Evolutionary conservation across 1,284 basidiomycete species (phyloP).

Genomic region (Pseudomicrostroma phylloplanum): DNA sequence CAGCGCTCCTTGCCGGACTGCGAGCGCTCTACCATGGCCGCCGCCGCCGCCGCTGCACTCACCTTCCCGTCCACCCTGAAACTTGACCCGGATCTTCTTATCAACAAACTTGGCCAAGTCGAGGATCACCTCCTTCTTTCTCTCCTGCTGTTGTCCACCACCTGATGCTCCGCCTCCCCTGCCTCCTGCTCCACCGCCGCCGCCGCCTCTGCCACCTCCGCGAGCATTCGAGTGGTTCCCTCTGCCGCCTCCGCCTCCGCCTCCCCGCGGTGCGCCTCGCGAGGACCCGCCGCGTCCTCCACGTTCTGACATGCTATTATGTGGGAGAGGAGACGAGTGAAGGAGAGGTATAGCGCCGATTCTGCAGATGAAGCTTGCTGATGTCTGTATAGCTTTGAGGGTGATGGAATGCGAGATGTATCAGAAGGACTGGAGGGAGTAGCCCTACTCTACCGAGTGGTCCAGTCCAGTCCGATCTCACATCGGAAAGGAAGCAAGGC

Average conservation of each 20-base stretch:
- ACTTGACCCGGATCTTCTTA: conserved; percentile 87
- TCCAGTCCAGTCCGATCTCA: too few relatives aligned
- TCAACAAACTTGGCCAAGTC: conserved; percentile 91
- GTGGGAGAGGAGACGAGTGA: neutral
- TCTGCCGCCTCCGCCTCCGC: neutral
- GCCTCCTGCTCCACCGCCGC: neutral
- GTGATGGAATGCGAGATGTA: too few relatives aligned
- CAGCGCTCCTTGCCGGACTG: neutral
- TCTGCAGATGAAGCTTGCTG: too few relatives aligned
- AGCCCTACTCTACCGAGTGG: too few relatives aligned
- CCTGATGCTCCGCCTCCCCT: neutral
- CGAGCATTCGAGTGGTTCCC: neutral
- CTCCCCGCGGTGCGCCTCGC: neutral
- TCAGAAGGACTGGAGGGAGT: too few relatives aligned
- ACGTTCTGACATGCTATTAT: neutral
- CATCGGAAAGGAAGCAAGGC: too few relatives aligned
- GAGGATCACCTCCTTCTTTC: conserved; percentile 84
- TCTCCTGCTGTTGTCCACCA: neutral
- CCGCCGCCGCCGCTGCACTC: conserved; percentile 24
- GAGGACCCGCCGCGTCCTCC: neutral
- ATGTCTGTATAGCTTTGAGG: too few relatives aligned
- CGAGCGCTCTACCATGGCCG: neutral
- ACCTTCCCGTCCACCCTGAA: conserved; percentile 94
- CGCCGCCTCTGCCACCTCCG: neutral
- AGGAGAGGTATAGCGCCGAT: too few relatives aligned